A percentile compares a stretch with the other conserved stretches of the same genome.
Conservation (phyloP, 176 grass and related monocot genomes). For the Triticum dicoccoides region DNA sequence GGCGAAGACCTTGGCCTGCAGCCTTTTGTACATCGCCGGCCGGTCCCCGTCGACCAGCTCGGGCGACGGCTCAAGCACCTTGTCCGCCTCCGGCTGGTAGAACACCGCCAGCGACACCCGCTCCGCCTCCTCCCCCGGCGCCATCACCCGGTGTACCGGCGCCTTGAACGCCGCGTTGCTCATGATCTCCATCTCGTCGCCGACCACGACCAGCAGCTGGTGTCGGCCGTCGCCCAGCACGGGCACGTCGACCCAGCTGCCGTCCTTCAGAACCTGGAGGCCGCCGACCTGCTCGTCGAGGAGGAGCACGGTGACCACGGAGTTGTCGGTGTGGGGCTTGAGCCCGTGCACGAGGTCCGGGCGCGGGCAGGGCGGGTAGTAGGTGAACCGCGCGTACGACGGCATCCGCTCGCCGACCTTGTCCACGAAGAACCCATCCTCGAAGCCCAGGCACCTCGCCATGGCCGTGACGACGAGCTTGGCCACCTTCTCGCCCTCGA, state of each 20-base stretch:
- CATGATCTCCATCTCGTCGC: slow-evolving; percentile 59
- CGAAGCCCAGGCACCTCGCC: slow-evolving; percentile 29
- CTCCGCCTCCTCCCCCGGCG: slow-evolving; percentile 10
- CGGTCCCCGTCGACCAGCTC: slow-evolving; percentile 24
- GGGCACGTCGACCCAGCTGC: slow-evolving; percentile 40
- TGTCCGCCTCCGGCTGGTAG: slow-evolving; percentile 42
- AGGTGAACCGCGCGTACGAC: slow-evolving; percentile 38
- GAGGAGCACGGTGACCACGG: slow-evolving; percentile 52
- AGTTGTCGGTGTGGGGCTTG: slow-evolving; percentile 69
- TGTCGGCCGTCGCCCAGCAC: slow-evolving; percentile 2
- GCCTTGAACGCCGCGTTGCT: slow-evolving; percentile 40
- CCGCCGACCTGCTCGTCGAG: slow-evolving; percentile 48
- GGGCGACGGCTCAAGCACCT: slow-evolving; percentile 18
- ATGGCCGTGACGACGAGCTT: slow-evolving; percentile 28
- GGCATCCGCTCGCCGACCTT: slow-evolving; percentile 24
- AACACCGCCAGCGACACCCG: slow-evolving; percentile 44
- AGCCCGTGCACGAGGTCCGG: slow-evolving; percentile 61
- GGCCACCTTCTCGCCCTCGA: slow-evolving; percentile 16
- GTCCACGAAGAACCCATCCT: slow-evolving; percentile 32
- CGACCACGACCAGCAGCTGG: slow-evolving; percentile 38
- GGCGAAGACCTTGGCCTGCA: slow-evolving; percentile 29
- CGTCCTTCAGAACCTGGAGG: slow-evolving; percentile 42
- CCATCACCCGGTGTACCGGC: slow-evolving; percentile 37
- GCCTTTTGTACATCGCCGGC: slow-evolving; percentile 32
- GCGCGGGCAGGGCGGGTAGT: slow-evolving; percentile 48